Percentiles rank a stretch among this genome's conserved stretches.
phyloP scores from a whole-genome alignment of 2,329 filamentous ascomycete species.

The Diplodia intermedia region DNA sequence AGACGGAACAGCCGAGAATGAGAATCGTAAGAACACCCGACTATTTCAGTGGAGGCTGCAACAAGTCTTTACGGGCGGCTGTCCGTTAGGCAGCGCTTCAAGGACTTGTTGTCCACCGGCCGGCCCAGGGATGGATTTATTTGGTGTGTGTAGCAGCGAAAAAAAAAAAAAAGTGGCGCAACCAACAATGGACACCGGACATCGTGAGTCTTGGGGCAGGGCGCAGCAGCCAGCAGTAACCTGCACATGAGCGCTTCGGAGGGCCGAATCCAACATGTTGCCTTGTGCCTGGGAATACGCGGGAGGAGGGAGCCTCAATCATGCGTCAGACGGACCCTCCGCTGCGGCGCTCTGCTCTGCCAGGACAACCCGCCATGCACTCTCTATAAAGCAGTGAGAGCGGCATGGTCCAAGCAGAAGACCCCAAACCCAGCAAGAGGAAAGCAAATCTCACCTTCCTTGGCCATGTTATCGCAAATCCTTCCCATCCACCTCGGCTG shows the following conservation, averaged over 20 bases:
- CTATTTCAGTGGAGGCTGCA: not conserved
- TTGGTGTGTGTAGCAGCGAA: not conserved
- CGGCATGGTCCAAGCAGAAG: not conserved
- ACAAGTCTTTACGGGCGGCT: not conserved
- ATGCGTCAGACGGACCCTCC: slow-evolving; percentile 1
- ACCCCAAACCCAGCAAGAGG: not conserved
- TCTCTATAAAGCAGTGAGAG: slow-evolving; percentile 4
- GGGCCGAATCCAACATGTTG: slow-evolving; percentile 19
- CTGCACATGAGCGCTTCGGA: slow-evolving; percentile 15
- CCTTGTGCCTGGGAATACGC: slow-evolving; percentile 6
- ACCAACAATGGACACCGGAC: slow-evolving; percentile 17
- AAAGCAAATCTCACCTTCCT: not conserved
- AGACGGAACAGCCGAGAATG: not conserved
- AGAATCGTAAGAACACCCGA: not conserved
- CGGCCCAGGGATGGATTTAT: not conserved
- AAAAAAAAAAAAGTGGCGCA: slow-evolving; percentile 8
- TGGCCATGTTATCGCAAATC: not conserved
- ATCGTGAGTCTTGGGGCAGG: slow-evolving; percentile 16
- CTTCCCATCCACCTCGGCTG: slow-evolving; percentile 3
- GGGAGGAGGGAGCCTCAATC: not conserved
- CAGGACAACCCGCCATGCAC: no score
- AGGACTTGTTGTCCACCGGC: not conserved
- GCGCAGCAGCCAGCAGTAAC: slow-evolving; percentile 4
- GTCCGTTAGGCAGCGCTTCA: not conserved
- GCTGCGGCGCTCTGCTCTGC: not conserved